Evolutionary conservation across 2,329 filamentous ascomycete species (phyloP), one percentile per base, ranked within the genome.

Genomic region (Tetracladium maxilliforme): DNA sequence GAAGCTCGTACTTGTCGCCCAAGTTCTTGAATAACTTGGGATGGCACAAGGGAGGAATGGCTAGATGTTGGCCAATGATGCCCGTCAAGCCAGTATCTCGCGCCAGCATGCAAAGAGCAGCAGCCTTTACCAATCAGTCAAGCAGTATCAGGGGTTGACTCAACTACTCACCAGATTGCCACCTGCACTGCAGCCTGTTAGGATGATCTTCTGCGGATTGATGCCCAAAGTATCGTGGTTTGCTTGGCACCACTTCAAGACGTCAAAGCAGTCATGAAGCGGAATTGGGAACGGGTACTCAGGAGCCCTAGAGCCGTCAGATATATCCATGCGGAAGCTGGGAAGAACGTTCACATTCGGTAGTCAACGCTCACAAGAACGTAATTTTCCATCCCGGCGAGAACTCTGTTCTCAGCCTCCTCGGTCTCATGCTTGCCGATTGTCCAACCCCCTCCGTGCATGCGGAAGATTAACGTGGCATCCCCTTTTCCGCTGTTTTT

Each of bases 221-320:
- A 42, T 35, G n/a, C 42, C 47, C 32, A 27, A 57, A 46, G n/a
- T 39, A 30, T 24, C 48, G 0, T 58, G 52, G 36, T 64, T 48
- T 8, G 54, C 50, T 30, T 61, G 49, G 34, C 56, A 62, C 50
- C 49, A 54, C 41, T 45, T 35, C 11, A 52, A 53, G 4, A 56
- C 59, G 32, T 65, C 61, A 26, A 59, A 61, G 24, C 56, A 56
- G 37, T 66, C 61, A 27, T 64, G 53, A 5, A 63, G 29, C 1
- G 56, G 55, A 25, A 52, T 54, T 1, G 61, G 61, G 25, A 60
- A 65, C 0, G 55, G 55, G 29, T 52, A 55, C 32, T 65, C 59
- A 4, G 61, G 61, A 1, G 61, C 61, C n/a, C n/a, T n/a, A n/a
- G n/a, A n/a, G n/a, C n/a, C n/a, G n/a, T n/a, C n/a, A n/a, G n/a